Conservation (phyloP, 2,329 filamentous ascomycete genomes). For the Achaetomium macrosporum region DNA sequence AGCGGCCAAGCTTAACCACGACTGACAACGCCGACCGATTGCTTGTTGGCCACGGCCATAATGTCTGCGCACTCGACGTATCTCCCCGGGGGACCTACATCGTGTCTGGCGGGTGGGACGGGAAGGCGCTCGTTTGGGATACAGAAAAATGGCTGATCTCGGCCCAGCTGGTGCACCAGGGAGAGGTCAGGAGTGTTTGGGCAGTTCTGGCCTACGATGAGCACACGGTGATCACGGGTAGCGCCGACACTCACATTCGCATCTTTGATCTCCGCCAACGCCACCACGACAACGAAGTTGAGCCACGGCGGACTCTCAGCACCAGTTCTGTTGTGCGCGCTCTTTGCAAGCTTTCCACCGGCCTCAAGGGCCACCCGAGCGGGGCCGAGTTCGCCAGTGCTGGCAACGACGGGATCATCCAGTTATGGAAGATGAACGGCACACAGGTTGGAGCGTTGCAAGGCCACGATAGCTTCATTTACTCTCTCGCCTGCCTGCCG, state of each 20-base stretch:
- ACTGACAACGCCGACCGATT: slow-evolving; percentile 78
- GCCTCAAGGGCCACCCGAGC: slow-evolving; percentile 56
- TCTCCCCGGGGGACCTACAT: slow-evolving; percentile 66
- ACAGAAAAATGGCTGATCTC: slow-evolving; percentile 80
- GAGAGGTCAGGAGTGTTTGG: slow-evolving; percentile 65
- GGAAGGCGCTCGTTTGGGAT: slow-evolving; percentile 78
- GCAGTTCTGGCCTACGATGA: slow-evolving; percentile 80
- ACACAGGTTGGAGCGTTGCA: slow-evolving; percentile 68
- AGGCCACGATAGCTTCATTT: slow-evolving; percentile 94
- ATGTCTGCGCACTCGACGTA: slow-evolving; percentile 82
- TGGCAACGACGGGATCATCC: slow-evolving; percentile 84
- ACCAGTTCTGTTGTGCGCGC: slow-evolving; percentile 82
- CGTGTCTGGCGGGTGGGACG: slow-evolving; percentile 92
- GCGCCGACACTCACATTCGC: slow-evolving; percentile 83
- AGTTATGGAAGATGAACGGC: slow-evolving; percentile 80
- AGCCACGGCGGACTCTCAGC: slow-evolving; percentile 50
- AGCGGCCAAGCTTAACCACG: slow-evolving; percentile 60
- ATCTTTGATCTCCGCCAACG: slow-evolving; percentile 64
- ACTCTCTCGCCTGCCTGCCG: slow-evolving; percentile 70
- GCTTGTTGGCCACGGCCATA: slow-evolving; percentile 78
- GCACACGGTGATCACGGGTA: slow-evolving; percentile 79
- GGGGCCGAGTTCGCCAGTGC: slow-evolving; percentile 92
- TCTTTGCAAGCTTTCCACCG: slow-evolving; percentile 69
- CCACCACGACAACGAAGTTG: slow-evolving; percentile 48
- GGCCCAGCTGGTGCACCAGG: slow-evolving; percentile 66